Evolutionary conservation across 805 yeast genomes (phyloP).

Genomic region (Candida ulmi): DNA sequence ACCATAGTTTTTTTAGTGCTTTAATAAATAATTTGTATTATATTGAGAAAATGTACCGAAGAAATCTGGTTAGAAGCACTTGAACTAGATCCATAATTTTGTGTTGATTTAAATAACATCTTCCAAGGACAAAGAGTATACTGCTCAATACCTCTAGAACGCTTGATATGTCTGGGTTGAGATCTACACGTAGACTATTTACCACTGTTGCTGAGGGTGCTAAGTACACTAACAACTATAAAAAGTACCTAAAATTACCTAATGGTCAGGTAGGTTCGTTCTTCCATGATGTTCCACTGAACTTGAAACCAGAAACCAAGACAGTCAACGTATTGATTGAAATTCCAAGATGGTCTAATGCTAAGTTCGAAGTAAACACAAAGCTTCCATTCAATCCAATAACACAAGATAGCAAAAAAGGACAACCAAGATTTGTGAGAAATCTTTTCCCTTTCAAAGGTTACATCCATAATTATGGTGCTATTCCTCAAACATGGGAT

Average conservation of each 20-base stretch:
- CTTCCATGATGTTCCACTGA: constrained; percentile 89
- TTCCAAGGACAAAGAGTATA: too few species aligned
- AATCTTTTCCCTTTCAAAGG: constrained; percentile 99
- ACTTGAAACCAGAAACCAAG: constrained; percentile 89
- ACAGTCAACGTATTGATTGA: constrained; percentile 89
- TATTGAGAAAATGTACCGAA: too few species aligned
- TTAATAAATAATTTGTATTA: too few species aligned
- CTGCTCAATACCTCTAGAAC: too few species aligned
- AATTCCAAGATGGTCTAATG: constrained; percentile 98
- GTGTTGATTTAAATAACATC: too few species aligned
- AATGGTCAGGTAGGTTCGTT: constrained; percentile 49
- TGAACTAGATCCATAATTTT: too few species aligned
- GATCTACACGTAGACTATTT: constrained; percentile 27
- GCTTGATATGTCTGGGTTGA: too few species aligned
- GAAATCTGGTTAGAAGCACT: too few species aligned
- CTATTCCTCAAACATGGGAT: constrained; percentile 73
- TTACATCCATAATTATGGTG: constrained; percentile 97
- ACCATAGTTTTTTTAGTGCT: too few species aligned
- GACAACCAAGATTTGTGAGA: constrained; percentile 90
- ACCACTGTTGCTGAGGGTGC: constrained; percentile 25
- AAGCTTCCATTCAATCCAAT: constrained; percentile 86
- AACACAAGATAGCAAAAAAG: constrained; percentile 95
- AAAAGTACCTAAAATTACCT: constrained; percentile 37
- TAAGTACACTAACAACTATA: constrained; percentile 33
- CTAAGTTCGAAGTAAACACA: constrained; percentile 91